Conservation (phyloP, 1,284 basidiomycete genomes). For the Lignosus rhinocerotis region DNA sequence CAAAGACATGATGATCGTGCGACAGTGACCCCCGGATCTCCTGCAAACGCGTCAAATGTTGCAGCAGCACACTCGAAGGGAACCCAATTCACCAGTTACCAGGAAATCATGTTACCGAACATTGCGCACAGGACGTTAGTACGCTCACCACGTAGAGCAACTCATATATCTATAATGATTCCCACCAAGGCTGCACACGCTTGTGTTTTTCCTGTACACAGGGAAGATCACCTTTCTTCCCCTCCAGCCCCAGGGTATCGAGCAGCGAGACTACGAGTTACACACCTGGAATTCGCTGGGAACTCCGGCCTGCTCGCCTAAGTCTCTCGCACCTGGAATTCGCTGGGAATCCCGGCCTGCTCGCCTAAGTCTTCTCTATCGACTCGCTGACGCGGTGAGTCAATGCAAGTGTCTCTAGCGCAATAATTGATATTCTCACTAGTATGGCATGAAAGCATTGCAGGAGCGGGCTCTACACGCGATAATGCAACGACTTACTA, state of each 20-base stretch:
- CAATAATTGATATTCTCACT: background rate
- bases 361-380: constrained; percentile 26
- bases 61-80: too few species aligned
- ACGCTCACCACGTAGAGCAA: background rate
- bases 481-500: too few species aligned
- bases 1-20: background rate
- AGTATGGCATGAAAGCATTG: background rate
- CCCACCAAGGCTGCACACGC: constrained; percentile 12
- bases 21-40: too few species aligned
- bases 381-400: constrained; percentile 21
- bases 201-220: constrained; percentile 17
- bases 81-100: background rate
- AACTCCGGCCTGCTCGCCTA: constrained; percentile 20
- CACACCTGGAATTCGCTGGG: background rate
- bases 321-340: constrained; percentile 13
- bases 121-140: constrained; percentile 21
- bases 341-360: constrained; percentile 12
- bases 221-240: constrained; percentile 13
- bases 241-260: constrained; percentile 3
- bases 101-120: constrained; percentile 18
- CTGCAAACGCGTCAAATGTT: background rate
- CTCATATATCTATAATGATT: background rate
- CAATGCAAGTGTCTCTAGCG: background rate
- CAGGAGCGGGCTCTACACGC: too few species aligned
- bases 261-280: background rate